Evolutionary conservation across 345 rosid species (phyloP), one percentile per base, ranked within the genome.

Genomic region (Citrus australasica): DNA sequence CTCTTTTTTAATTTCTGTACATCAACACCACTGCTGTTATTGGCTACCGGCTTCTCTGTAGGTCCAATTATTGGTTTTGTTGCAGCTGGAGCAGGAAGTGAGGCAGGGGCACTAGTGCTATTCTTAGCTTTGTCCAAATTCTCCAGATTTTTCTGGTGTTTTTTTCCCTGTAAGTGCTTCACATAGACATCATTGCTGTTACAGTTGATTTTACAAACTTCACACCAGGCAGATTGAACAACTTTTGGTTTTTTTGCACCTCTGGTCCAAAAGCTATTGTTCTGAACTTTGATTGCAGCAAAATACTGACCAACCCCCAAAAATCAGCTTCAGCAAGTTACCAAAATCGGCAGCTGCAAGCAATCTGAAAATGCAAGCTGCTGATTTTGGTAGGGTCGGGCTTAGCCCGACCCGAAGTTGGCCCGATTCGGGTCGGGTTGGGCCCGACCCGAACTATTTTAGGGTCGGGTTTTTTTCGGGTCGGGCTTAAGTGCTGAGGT

Each of bases 211-310:
- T 83, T 75, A 73, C 86, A 83, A 56, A 80, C 82, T 38, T 77
- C 74, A 17, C 83, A 83, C 86, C 86, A 80, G 17, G 66, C 67
- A 51, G 81, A 75, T 67, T 77, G 86, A 69, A 25, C 40, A n/a
- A 67, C 37, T 59, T 77, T 83, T 27, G 59, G 58, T 63, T 59
- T 69, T 78, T 77, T 83, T 64, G 9, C 60, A 76, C 62, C 75
- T 61, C 56, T 76, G n/a, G 22, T 67, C 78, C 81, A 76, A 77
- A 71, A 75, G 30, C 46, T 46, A 74, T 73, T 73, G 59, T 82
- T 79, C 17, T 53, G 72, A 51, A 80, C 80, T 61, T 63, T 73
- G 38, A 79, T 51, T 27, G 79, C 79, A n/a, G 78, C 78, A 51
- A 82, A 60, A 79, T 71, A 37, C 48, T 81, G 78, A 64, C 80